phyloP scores from a whole-genome alignment of 1,139 yeast species.

The Taiozyma onychis region DNA sequence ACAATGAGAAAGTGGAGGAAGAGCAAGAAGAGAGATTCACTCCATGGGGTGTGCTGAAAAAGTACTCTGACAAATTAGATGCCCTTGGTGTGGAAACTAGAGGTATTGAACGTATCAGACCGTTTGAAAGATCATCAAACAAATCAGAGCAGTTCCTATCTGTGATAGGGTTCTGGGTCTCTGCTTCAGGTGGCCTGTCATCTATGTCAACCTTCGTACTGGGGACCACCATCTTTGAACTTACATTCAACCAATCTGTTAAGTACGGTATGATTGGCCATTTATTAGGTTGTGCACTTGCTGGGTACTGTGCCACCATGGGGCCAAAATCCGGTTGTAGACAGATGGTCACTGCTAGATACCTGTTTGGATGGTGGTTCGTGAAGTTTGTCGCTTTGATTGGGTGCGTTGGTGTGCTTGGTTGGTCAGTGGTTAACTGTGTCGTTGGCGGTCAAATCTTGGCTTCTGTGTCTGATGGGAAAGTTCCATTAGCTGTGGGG shows the following conservation, averaged over 20 bases:
- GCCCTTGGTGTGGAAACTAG: constrained; percentile 64
- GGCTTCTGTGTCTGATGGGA: constrained; percentile 54
- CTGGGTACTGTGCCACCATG: constrained; percentile 78
- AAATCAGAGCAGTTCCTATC: constrained; percentile 44
- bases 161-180: constrained; percentile 73
- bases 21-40: constrained; percentile 5
- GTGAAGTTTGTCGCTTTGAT: constrained; percentile 68
- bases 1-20: constrained; percentile 5
- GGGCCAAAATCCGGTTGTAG: constrained; percentile 86
- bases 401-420: constrained; percentile 69
- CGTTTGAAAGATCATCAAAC: constrained; percentile 59
- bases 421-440: constrained; percentile 82
- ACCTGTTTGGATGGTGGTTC: constrained; percentile 77
- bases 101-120: constrained; percentile 74
- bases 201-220: constrained; percentile 78
- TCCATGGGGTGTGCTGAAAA: constrained; percentile 17
- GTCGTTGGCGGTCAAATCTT: constrained; percentile 85
- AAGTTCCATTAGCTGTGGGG: constrained; percentile 66
- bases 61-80: constrained; percentile 34
- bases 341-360: constrained; percentile 80
- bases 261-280: constrained; percentile 58
- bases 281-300: constrained; percentile 62
- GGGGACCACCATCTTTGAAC: constrained; percentile 64
- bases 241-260: constrained; percentile 60
- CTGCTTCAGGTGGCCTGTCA: constrained; percentile 80